Conservation (phyloP, 768 basidiomycete species). For the Boletus edulis region DNA sequence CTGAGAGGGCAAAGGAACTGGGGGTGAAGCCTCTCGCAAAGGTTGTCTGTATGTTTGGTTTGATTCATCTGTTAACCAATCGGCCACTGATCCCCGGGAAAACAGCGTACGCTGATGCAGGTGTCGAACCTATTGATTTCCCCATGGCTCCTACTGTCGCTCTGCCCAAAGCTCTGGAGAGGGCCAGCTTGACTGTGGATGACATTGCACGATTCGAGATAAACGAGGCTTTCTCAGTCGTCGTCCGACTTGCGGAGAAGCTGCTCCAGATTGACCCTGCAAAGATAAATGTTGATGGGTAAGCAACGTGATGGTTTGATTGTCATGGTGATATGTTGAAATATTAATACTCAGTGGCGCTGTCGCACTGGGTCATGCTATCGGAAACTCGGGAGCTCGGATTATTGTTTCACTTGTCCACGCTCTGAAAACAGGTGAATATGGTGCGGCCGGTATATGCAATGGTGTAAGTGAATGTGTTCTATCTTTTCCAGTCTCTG, state of each 20-base stretch:
- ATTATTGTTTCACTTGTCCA: conserved; percentile 93
- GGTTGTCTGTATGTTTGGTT: conserved; percentile 72
- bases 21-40: conserved; percentile 92
- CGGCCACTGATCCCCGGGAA: conserved; percentile 3
- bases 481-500: conserved; percentile 9
- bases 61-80: background rate
- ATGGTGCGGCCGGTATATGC: conserved; percentile 95
- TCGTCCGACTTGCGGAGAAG: conserved; percentile 89
- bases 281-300: conserved; percentile 92
- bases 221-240: conserved; percentile 97
- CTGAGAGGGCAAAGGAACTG: conserved; percentile 87
- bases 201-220: conserved; percentile 94
- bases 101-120: conserved; percentile 93
- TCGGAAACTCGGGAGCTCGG: conserved; percentile 93
- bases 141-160: conserved; percentile 92
- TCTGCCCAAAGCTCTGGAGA: conserved; percentile 82
- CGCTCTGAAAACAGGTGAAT: conserved; percentile 87
- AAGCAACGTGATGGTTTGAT: conserved; percentile 26
- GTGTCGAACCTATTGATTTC: conserved; percentile 96
- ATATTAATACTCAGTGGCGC: conserved; percentile 65
- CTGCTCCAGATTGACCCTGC: conserved; percentile 77
- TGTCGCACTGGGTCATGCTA: conserved; percentile 93
- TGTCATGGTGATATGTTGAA: conserved; percentile 5
- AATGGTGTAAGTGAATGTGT: conserved; percentile 72
- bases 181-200: conserved; percentile 74